Evolutionary conservation across 2,329 filamentous ascomycete species (phyloP).

Genomic region (Cordyceps fumosorosea): DNA sequence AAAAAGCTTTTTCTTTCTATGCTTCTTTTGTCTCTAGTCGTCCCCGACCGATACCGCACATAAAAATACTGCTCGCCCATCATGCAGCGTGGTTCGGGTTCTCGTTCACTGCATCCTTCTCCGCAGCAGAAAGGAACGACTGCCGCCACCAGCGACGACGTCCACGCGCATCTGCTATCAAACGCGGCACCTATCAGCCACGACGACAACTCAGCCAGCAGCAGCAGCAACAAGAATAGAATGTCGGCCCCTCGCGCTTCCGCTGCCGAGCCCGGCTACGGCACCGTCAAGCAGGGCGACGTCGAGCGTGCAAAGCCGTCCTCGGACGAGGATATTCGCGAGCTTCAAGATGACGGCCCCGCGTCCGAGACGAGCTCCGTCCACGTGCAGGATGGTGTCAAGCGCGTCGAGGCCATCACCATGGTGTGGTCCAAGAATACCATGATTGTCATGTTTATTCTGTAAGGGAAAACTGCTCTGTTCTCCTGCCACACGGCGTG

Average conservation of each 20-base stretch:
- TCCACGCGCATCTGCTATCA: background rate
- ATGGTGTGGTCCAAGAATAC: slow-evolving; percentile 31
- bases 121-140: background rate
- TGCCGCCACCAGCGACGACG: background rate
- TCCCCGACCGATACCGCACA: background rate
- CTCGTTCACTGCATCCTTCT: background rate
- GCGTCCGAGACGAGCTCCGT: slow-evolving; percentile 16
- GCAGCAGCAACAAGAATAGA: background rate
- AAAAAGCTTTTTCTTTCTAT: background rate
- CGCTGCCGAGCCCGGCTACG: background rate
- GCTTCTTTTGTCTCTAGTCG: background rate
- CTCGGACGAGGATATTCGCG: slow-evolving; percentile 12
- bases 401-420: slow-evolving; percentile 32
- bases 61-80: background rate
- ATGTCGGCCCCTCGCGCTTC: background rate
- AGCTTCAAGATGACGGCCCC: slow-evolving; percentile 1
- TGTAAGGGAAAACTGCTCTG: slow-evolving; percentile 25
- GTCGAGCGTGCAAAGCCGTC: background rate
- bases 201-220: background rate
- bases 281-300: slow-evolving; percentile 3
- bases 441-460: slow-evolving; percentile 28
- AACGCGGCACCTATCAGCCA: background rate
- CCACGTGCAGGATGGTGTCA: slow-evolving; percentile 30
- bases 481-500: background rate
- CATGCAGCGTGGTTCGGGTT: background rate